Conservation (phyloP, 345 rosid genomes). For the Hibiscus mutabilis region DNA sequence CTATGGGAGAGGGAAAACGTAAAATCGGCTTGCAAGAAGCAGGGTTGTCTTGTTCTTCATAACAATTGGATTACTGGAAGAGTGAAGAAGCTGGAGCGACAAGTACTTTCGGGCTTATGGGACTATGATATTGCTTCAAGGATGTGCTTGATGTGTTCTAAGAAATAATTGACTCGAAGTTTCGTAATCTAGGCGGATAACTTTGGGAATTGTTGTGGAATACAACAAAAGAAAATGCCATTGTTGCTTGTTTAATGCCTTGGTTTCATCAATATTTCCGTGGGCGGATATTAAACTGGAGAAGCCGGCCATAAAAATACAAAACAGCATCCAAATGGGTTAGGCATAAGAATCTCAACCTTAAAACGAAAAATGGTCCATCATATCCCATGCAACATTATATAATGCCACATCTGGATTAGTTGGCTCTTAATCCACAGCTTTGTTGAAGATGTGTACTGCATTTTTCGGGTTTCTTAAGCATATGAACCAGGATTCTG, state of each 20-base stretch:
- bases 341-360: conserved; percentile 2
- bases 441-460: conserved; percentile 24
- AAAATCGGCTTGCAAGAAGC: conserved; percentile 46
- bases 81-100: conserved; percentile 75
- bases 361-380: neutral
- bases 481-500: conserved; percentile 10
- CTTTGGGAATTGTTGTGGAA: conserved; percentile 24
- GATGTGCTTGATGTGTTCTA: conserved; percentile 48
- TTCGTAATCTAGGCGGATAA: neutral
- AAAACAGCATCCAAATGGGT: conserved; percentile 13
- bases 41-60: conserved; percentile 64
- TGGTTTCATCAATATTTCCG: conserved; percentile 23
- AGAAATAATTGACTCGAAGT: neutral
- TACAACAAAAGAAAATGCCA: conserved; percentile 7
- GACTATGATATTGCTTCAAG: conserved; percentile 63
- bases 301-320: conserved; percentile 27
- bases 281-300: conserved; percentile 6
- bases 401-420: conserved; percentile 15
- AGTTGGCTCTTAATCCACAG: conserved; percentile 17
- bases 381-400: neutral
- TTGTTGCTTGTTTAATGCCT: conserved; percentile 18
- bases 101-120: conserved; percentile 70
- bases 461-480: conserved; percentile 20
- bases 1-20: conserved; percentile 63
- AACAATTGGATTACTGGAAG: conserved; percentile 86